Base-by-base conservation (phyloP, 2,329 filamentous ascomycete species). In the Orbilia ellipsospora region DNA sequence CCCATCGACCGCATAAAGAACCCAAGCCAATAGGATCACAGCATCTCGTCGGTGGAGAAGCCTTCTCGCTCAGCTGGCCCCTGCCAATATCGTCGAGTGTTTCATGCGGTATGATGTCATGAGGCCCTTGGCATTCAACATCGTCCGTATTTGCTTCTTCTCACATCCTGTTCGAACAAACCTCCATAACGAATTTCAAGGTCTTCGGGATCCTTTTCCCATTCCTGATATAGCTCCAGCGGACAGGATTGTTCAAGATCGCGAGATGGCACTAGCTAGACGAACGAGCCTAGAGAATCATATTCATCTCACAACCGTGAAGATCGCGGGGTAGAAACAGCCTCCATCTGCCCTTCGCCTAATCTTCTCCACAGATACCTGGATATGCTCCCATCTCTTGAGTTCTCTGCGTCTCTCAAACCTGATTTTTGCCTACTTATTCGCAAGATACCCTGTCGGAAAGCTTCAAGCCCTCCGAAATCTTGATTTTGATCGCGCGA, bases 21-120 rank as follows among this genome's bases (percentile, higher is more conserved):
- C 45, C 67, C 67, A 65, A 72, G 56, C 67, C 67, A 72, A 72
- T 72, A 65, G 67, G 31, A 72, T 50, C n/a, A 16, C 51, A 55
- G 16, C 7, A 64, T 28, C 16, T 26, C 54, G 40, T 40, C 48
- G n/a, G 65, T 51, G 50, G 57, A 31, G 66, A 56, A 57, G 18
- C 16, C 48, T 36, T 52, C 48, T 52, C 20, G 48, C 48, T 23
- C 50, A 15, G 26, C 26, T 28, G 13, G 15, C 40, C 57, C 44
- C 26, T 45, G 40, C n/a, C 18, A 36, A 36, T 36, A 36, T 36
- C 31, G 4, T 51, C n/a, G 31, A 36, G 31, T 36, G 31, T 12
- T 45, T 56, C 23, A 50, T 63, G 59, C 45, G 31, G 13, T 12
- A 59, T 72, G 67, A 72, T 54, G 60, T 72, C 67, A 72, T 45